Evolutionary conservation across 2,329 filamentous ascomycete species (phyloP).

Genomic region (Periconia sp.): DNA sequence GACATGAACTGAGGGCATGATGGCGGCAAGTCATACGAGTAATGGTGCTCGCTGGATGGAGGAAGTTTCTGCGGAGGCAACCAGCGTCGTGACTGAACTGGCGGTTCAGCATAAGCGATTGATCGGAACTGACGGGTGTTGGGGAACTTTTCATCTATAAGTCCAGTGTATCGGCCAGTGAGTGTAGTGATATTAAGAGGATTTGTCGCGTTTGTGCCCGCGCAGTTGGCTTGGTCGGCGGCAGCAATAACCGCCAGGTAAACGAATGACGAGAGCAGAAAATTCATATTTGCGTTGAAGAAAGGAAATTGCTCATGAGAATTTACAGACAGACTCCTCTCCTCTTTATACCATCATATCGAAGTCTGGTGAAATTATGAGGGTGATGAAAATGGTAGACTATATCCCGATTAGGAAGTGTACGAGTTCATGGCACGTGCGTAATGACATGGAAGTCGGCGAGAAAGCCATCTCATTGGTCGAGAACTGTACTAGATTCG

Average conservation of each 20-base stretch:
- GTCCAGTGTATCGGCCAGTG: slow-evolving; percentile 13
- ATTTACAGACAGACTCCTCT: not conserved
- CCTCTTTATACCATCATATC: not conserved
- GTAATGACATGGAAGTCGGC: not conserved
- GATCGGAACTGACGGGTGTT: slow-evolving; percentile 33
- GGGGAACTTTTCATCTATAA: slow-evolving; percentile 29
- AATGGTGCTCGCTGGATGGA: slow-evolving; percentile 4
- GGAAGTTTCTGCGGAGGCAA: slow-evolving; percentile 23
- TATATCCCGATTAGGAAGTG: not conserved
- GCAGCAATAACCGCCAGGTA: not conserved
- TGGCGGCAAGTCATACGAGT: slow-evolving; percentile 17
- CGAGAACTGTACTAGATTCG: not conserved
- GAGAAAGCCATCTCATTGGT: not conserved
- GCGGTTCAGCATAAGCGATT: slow-evolving; percentile 33
- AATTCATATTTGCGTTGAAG: not conserved
- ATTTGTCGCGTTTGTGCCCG: not conserved
- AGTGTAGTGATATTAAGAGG: not conserved
- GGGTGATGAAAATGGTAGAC: not conserved
- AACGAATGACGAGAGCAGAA: not conserved
- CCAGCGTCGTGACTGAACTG: slow-evolving; percentile 27
- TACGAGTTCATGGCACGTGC: not conserved
- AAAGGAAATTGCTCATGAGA: not conserved
- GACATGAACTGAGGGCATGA: slow-evolving; percentile 26
- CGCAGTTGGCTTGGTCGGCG: not conserved
- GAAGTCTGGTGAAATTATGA: not conserved